Evolutionary conservation across 805 yeast species (phyloP), one percentile per base, ranked within the genome.

Genomic region (Cyberlindnera nakhonratchasimensis): DNA sequence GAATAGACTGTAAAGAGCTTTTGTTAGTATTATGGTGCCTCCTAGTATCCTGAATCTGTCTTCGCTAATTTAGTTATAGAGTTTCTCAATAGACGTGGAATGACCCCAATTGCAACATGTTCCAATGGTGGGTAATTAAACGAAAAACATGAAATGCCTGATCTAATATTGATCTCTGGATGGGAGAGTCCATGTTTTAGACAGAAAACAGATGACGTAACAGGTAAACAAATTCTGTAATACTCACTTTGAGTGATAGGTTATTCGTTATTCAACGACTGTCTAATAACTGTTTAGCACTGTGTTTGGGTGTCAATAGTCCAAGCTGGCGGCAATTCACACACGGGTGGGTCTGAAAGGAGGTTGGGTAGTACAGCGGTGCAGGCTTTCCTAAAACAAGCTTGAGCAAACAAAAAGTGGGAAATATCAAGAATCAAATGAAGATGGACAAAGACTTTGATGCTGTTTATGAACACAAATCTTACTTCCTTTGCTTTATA

Each of bases 11-110:
- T 19, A n/a, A 14, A 8, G n/a, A n/a, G 22, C 6, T 29, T 11
- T 12, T 18, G 34, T 31, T 31, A 31, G 34, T 31, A 16, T 9
- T 28, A n/a, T n/a, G n/a, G n/a, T n/a, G n/a, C n/a, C n/a, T n/a
- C n/a, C n/a, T n/a, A n/a, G n/a, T n/a, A n/a, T n/a, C n/a, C n/a
- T n/a, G n/a, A n/a, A n/a, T n/a, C n/a, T n/a, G 18, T 8, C 30
- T 13, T 28, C 8, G 11, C 30, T 14, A n/a, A 28, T 6, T 5
- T 28, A 13, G 30, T 28, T n/a, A n/a, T 14, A 28, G n/a, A n/a
- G n/a, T n/a, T n/a, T n/a, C n/a, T n/a, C n/a, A n/a, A n/a, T n/a
- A n/a, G n/a, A n/a, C n/a, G n/a, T n/a, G n/a, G n/a, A n/a, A n/a
- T n/a, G n/a, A n/a, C n/a, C n/a, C n/a, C n/a, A n/a, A n/a, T n/a